A percentile compares a stretch with the other conserved stretches of the same genome.
phyloP scores from a whole-genome alignment of 164 flowering plant species.

The Stephania japonica region DNA sequence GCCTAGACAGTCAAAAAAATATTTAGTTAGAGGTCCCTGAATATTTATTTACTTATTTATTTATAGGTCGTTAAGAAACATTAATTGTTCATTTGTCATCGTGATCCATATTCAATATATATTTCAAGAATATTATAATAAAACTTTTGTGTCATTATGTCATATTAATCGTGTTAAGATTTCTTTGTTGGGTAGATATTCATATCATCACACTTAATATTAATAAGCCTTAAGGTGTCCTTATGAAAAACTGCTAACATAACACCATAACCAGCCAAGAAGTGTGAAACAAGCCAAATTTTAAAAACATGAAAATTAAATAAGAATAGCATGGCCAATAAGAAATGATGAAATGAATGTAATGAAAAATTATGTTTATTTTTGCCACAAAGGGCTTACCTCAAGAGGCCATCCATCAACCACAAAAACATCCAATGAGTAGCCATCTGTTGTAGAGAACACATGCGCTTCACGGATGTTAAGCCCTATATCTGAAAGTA shows the following conservation, averaged over 20 bases:
- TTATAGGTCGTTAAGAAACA: too few species aligned
- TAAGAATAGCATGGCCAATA: not conserved
- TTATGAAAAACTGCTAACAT: not conserved
- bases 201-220: too few species aligned
- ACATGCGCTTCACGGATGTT: conserved; percentile 99
- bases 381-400: conserved; percentile 36
- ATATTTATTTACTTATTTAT: too few species aligned
- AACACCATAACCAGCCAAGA: not conserved
- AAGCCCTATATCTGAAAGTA: conserved; percentile 93
- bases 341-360: not conserved
- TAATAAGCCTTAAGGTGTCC: too few species aligned
- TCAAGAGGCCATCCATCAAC: conserved; percentile 93
- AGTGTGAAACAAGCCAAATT: not conserved
- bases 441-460: conserved; percentile 91
- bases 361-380: not conserved
- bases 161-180: too few species aligned
- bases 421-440: conserved; percentile 95
- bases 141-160: too few species aligned
- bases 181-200: too few species aligned
- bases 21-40: too few species aligned
- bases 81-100: too few species aligned
- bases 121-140: too few species aligned
- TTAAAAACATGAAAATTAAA: not conserved
- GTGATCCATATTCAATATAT: too few species aligned
- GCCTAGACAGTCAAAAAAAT: too few species aligned